Conservation (phyloP, 2,329 filamentous ascomycete genomes). For the Cytospora chrysosperma region DNA sequence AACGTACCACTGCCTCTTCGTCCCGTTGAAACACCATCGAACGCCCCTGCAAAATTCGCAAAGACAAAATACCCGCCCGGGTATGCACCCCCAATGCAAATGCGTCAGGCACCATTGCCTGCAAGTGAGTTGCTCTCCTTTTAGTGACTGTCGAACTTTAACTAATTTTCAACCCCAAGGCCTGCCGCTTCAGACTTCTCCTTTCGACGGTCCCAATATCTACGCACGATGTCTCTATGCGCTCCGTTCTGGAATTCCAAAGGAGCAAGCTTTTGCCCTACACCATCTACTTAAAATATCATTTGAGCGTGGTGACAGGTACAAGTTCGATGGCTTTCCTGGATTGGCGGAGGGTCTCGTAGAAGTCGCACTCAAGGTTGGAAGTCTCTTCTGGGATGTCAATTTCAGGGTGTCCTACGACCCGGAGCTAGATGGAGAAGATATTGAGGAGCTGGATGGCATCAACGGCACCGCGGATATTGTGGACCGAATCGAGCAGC, state of each 20-base stretch:
- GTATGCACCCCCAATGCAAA: neutral
- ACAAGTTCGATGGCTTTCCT: slow-evolving; percentile 89
- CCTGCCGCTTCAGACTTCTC: slow-evolving; percentile 27
- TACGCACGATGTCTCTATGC: slow-evolving; percentile 86
- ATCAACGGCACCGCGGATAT: slow-evolving; percentile 69
- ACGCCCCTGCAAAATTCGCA: slow-evolving; percentile 67
- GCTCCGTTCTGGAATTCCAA: slow-evolving; percentile 72
- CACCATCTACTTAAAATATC: slow-evolving; percentile 96
- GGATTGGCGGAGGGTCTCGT: slow-evolving; percentile 85
- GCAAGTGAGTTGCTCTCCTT: slow-evolving; percentile 55
- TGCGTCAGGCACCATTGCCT: slow-evolving; percentile 39
- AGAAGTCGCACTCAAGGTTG: slow-evolving; percentile 78
- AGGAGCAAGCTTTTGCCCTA: slow-evolving; percentile 88
- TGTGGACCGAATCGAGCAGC: slow-evolving; percentile 66
- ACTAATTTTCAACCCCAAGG: slow-evolving; percentile 12
- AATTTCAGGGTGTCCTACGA: slow-evolving; percentile 77
- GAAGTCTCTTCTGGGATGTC: slow-evolving; percentile 76
- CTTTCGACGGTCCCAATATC: slow-evolving; percentile 78
- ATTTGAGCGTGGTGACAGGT: slow-evolving; percentile 91
- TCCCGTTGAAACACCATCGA: slow-evolving; percentile 72
- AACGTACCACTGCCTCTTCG: slow-evolving; percentile 65
- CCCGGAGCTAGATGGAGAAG: slow-evolving; percentile 50
- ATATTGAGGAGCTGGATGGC: slow-evolving; percentile 52
- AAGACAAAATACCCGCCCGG: slow-evolving; percentile 49
- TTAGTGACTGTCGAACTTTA: rapidly evolving